Evolutionary conservation across 176 grass and related monocot genomes (phyloP).

Genomic region (Oryza australiensis): DNA sequence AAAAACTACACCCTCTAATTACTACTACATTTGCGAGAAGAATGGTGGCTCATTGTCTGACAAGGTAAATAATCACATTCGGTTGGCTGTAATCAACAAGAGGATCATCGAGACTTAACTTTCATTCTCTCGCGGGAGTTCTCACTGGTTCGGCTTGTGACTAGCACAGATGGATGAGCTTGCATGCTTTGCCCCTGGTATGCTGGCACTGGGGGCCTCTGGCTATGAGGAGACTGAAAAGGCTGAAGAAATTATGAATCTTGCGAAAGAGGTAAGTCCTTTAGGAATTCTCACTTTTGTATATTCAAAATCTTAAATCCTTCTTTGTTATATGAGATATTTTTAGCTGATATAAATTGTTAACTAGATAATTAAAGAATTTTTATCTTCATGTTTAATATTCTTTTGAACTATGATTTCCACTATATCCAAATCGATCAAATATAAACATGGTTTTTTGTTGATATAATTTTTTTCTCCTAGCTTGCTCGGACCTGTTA

Average conservation of each 20-base stretch:
- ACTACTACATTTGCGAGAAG: constrained; percentile 94
- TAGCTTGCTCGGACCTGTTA: constrained; percentile 97
- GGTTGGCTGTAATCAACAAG: constrained; percentile 17
- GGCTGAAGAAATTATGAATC: constrained; percentile 77
- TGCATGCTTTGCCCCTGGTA: constrained; percentile 98
- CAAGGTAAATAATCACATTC: constrained; percentile 60
- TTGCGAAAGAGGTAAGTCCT: constrained; percentile 86
- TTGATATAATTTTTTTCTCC: constrained; percentile 4
- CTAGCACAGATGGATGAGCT: constrained; percentile 94
- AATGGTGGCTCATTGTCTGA: constrained; percentile 79
- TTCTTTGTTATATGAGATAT: constrained; percentile 4
- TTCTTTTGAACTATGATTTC: background rate
- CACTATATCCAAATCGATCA: background rate
- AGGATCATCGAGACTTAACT: constrained; percentile 35
- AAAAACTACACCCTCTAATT: constrained; percentile 90
- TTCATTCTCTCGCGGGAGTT: constrained; percentile 17
- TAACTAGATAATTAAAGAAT: background rate
- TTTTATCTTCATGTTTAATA: background rate
- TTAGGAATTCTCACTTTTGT: constrained; percentile 3
- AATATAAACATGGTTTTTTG: constrained; percentile 26
- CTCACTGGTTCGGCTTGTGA: constrained; percentile 38
- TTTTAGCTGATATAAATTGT: background rate
- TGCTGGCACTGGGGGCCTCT: constrained; percentile 92
- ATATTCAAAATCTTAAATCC: constrained; percentile 16
- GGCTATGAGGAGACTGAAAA: constrained; percentile 89